Conservation (phyloP, 306 rosid genomes). For the Cucumis melo region DNA sequence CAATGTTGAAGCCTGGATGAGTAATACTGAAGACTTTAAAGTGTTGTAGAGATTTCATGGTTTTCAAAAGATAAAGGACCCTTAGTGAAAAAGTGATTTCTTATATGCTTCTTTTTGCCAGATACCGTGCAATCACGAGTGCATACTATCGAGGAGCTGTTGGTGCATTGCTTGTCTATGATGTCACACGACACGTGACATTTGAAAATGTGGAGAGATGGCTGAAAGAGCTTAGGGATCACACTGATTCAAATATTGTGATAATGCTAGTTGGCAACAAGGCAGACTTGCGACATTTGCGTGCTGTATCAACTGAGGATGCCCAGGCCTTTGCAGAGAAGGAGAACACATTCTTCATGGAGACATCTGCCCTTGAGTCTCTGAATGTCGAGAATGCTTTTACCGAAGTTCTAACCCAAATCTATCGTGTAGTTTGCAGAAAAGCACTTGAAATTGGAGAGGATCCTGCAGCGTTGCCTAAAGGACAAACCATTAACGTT, state of each 20-base stretch:
- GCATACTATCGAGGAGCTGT: slow-evolving; percentile 50
- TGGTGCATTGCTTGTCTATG: slow-evolving; percentile 47
- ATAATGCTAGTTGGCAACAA: slow-evolving; percentile 50
- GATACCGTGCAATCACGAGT: slow-evolving; percentile 53
- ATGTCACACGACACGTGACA: slow-evolving; percentile 36
- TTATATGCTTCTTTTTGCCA: neutral
- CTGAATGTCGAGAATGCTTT: slow-evolving; percentile 43
- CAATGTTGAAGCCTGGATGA: neutral
- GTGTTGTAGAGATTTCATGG: neutral
- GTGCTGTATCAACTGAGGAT: slow-evolving; percentile 43
- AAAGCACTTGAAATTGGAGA: slow-evolving; percentile 41
- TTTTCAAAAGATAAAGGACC: neutral
- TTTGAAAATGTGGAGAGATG: slow-evolving; percentile 55
- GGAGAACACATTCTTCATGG: slow-evolving; percentile 39
- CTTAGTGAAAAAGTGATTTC: neutral
- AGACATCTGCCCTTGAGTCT: slow-evolving; percentile 49
- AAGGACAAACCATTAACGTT: slow-evolving; percentile 36
- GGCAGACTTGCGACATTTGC: slow-evolving; percentile 37
- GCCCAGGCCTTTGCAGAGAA: slow-evolving; percentile 37
- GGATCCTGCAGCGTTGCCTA: slow-evolving; percentile 36
- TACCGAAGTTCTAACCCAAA: slow-evolving; percentile 40
- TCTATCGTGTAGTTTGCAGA: slow-evolving; percentile 32
- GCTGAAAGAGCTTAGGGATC: slow-evolving; percentile 49
- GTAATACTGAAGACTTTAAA: neutral
- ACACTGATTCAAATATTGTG: slow-evolving; percentile 43